These are phyloP conservation scores for Colletotrichum lini DNA, from an alignment of 2,329 filamentous ascomycete genomes.

Conservation along the genomic window DNA sequence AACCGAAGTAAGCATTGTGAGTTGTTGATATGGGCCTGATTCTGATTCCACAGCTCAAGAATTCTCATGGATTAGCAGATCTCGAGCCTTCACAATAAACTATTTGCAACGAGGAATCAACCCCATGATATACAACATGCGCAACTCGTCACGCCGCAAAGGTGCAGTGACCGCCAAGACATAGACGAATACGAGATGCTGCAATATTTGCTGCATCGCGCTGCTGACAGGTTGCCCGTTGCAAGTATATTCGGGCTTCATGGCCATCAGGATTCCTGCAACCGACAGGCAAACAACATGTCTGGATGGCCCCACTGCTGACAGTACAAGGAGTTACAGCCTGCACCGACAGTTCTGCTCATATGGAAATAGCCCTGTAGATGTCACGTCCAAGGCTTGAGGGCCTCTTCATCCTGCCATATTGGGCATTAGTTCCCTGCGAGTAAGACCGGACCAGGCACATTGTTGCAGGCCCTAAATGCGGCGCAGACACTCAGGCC, in stretches of 20 bases:
- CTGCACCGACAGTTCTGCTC: conserved; percentile 1
- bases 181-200: conserved; percentile 38
- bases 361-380: conserved; percentile 19
- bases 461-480: not conserved
- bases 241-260: not conserved
- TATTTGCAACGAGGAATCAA: not conserved
- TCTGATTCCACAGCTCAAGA: not conserved
- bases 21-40: not conserved
- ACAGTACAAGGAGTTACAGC: not conserved
- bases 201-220: conserved; percentile 23
- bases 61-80: too few relatives aligned
- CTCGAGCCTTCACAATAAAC: not conserved
- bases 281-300: not conserved
- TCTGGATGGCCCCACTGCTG: not conserved
- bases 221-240: conserved; percentile 1
- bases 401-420: conserved; percentile 20
- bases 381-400: conserved; percentile 20
- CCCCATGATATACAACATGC: conserved; percentile 8
- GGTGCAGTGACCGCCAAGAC: conserved; percentile 24
- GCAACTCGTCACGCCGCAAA: not conserved
- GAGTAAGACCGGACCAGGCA: conserved; percentile 13
- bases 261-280: conserved; percentile 1
- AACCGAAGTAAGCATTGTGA: conserved; percentile 13
- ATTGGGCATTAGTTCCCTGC: conserved; percentile 25
- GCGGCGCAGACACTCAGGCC: not conserved